Percentiles rank a stretch among this genome's conserved stretches.
These are phyloP conservation scores for Geotrichum bryndzae DNA, from an alignment of 1,139 yeast genomes.

Conservation along the genomic window DNA sequence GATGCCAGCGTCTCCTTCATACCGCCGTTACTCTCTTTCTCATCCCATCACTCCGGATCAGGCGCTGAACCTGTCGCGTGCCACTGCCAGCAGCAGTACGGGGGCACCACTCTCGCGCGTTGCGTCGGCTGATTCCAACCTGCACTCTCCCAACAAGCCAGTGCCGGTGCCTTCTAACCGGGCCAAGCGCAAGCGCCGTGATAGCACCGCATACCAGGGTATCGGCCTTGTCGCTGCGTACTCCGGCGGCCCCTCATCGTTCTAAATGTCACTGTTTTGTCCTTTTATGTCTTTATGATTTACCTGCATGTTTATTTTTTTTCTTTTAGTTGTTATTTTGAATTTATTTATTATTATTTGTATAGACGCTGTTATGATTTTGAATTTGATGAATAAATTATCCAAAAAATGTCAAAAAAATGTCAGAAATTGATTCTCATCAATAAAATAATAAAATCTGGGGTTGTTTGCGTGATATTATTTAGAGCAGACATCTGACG, in stretches of 20 bases:
- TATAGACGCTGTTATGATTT: neutral
- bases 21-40: slow-evolving; percentile 7
- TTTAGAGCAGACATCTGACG: neutral
- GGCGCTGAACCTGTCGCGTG: slow-evolving; percentile 36
- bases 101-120: neutral
- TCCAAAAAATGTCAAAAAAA: too few relatives aligned
- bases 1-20: neutral
- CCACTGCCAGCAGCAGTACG: slow-evolving; percentile 2
- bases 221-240: slow-evolving; percentile 15
- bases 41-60: slow-evolving; percentile 32
- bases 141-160: neutral
- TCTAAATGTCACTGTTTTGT: neutral
- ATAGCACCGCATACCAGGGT: slow-evolving; percentile 13
- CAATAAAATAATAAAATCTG: neutral
- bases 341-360: neutral
- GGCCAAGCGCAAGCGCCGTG: neutral
- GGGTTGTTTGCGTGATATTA: neutral
- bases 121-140: neutral
- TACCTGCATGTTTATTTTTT: neutral
- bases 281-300: neutral
- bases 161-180: neutral
- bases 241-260: slow-evolving; percentile 12
- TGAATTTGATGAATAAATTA: too few relatives aligned
- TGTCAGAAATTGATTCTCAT: too few relatives aligned
- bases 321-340: neutral